Conservation (phyloP, 495 filamentous ascomycete genomes). For the Geoglossum glabrum region DNA sequence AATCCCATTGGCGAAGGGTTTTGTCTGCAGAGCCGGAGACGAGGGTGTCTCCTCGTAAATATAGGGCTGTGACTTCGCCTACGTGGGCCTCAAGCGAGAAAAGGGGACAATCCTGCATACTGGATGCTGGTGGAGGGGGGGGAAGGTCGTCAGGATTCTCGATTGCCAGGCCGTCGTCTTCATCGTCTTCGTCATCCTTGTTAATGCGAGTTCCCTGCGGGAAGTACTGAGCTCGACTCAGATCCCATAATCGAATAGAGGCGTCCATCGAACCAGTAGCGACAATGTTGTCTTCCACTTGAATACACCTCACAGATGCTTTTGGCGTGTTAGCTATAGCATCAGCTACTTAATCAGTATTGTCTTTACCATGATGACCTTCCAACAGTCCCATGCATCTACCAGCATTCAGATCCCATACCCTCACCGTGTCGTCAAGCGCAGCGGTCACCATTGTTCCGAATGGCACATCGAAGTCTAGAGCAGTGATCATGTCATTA, state of each 20-base stretch:
- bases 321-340: background rate
- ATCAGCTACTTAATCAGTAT: background rate
- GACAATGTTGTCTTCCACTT: conserved; percentile 89
- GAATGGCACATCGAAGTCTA: conserved; percentile 93
- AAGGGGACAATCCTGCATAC: conserved; percentile 69
- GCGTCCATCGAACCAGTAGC: conserved; percentile 94
- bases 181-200: conserved; percentile 40
- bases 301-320: conserved; percentile 78
- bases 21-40: conserved; percentile 95
- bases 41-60: conserved; percentile 71
- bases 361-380: conserved; percentile 43
- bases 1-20: conserved; percentile 92
- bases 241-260: conserved; percentile 85
- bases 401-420: conserved; percentile 90
- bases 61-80: conserved; percentile 82
- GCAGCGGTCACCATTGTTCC: conserved; percentile 91
- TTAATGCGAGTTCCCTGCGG: conserved; percentile 43
- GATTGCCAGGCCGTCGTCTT: conserved; percentile 31
- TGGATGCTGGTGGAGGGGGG: conserved; percentile 36
- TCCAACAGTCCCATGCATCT: conserved; percentile 79
- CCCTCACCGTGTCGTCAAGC: conserved; percentile 86
- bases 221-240: conserved; percentile 44
- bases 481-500: conserved; percentile 66
- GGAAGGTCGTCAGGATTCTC: conserved; percentile 38
- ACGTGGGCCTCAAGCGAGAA: conserved; percentile 80